A percentile compares a stretch with the other conserved stretches of the same genome.
Evolutionary conservation across 306 rosid species (phyloP).

Genomic region (Inga laurina): DNA sequence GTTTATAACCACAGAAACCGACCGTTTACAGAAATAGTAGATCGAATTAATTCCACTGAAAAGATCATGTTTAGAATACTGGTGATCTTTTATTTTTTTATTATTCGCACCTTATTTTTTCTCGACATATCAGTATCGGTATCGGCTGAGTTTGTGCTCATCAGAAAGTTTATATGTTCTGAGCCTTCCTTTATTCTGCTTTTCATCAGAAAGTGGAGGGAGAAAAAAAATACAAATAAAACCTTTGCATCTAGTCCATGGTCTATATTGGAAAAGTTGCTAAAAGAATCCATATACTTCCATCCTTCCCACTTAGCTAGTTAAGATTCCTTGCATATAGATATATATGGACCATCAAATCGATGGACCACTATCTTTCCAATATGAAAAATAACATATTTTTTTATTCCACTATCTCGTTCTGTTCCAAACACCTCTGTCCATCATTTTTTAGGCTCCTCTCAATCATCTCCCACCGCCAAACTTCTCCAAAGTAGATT

Average conservation of each 20-base stretch:
- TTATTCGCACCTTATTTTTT: background rate
- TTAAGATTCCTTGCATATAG: conserved; percentile 3
- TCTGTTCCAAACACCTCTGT: background rate
- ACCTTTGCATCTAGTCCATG: conserved; percentile 8
- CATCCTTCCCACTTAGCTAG: background rate
- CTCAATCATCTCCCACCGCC: background rate
- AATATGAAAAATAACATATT: background rate
- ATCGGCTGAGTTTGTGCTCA: conserved; percentile 13
- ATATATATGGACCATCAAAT: conserved; percentile 3
- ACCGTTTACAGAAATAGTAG: background rate
- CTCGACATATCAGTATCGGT: background rate
- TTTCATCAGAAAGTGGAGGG: conserved; percentile 24
- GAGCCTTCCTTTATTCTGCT: background rate
- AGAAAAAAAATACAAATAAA: background rate
- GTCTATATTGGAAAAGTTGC: conserved; percentile 25
- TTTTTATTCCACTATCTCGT: background rate
- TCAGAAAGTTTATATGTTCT: conserved; percentile 3
- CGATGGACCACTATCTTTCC: background rate
- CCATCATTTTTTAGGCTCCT: background rate
- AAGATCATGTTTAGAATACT: background rate
- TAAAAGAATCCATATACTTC: conserved; percentile 6
- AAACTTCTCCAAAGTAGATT: background rate
- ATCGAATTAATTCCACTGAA: background rate
- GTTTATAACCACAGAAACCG: background rate
- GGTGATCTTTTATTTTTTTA: conserved; percentile 3